These are phyloP conservation scores for Wickerhamiella lipophila DNA, from an alignment of 805 yeast genomes.

Conservation along the genomic window DNA sequence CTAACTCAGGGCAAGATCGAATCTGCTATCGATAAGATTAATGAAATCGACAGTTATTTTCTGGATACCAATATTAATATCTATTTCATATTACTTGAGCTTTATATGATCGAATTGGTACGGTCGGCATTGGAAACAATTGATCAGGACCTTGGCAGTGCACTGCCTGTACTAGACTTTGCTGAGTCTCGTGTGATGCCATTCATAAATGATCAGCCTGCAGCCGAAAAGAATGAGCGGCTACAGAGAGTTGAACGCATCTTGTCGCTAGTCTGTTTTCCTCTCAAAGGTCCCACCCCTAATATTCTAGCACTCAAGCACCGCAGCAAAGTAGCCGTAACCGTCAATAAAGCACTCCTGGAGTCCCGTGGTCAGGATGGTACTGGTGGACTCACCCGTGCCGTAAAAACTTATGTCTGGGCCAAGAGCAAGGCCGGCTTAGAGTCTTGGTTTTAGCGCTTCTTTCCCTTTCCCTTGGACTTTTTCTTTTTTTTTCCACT, in stretches of 20 bases:
- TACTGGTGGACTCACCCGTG: conserved; percentile 36
- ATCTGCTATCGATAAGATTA: conserved; percentile 43
- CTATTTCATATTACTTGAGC: conserved; percentile 58
- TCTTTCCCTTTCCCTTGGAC: conserved; percentile 10
- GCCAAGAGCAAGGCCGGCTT: conserved; percentile 39
- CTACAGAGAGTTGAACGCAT: conserved; percentile 66
- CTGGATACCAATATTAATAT: conserved; percentile 50
- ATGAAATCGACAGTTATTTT: conserved; percentile 48
- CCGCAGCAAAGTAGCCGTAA: conserved; percentile 51
- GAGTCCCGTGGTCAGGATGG: conserved; percentile 28
- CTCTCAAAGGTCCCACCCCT: conserved; percentile 21
- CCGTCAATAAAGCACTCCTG: conserved; percentile 57
- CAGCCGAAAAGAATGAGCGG: conserved; percentile 27
- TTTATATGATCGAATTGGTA: conserved; percentile 72
- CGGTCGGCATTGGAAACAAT: conserved; percentile 27
- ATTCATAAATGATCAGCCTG: background rate
- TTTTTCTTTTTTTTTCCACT: conserved; percentile 8
- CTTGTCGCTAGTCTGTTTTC: conserved; percentile 61
- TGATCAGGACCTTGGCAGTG: conserved; percentile 15
- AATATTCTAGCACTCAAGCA: conserved; percentile 31
- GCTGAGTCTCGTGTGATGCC: conserved; percentile 36
- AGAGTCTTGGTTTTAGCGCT: conserved; percentile 7
- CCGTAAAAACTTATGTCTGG: conserved; percentile 52
- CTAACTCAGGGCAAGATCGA: conserved; percentile 51
- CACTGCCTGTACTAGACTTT: conserved; percentile 25